Evolutionary conservation across 805 yeast species (phyloP).

Genomic region (Kuraishia cidri): DNA sequence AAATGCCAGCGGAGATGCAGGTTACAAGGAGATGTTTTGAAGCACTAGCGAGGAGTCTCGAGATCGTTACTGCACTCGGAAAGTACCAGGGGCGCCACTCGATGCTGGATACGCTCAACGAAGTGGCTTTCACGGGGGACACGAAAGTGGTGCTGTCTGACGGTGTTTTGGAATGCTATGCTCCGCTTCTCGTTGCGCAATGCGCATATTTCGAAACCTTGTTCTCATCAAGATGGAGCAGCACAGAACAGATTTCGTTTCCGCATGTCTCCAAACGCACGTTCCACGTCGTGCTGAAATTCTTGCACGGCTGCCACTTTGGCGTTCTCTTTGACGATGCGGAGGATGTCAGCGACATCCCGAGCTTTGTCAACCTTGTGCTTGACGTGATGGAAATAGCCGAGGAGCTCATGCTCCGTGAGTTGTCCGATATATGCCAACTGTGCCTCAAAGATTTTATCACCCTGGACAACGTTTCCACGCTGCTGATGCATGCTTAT

Average conservation of each 20-base stretch:
- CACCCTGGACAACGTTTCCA: slow-evolving; percentile 48
- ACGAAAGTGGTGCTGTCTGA: slow-evolving; percentile 41
- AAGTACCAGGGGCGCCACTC: too few relatives aligned
- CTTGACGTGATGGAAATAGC: slow-evolving; percentile 52
- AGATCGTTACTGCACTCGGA: too few relatives aligned
- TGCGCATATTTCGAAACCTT: slow-evolving; percentile 56
- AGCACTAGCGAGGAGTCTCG: too few relatives aligned
- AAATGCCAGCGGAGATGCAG: too few relatives aligned
- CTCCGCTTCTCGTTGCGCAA: slow-evolving; percentile 43
- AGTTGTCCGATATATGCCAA: slow-evolving; percentile 55
- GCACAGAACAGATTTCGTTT: slow-evolving; percentile 25
- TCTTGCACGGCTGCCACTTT: slow-evolving; percentile 45
- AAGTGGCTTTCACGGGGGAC: too few relatives aligned
- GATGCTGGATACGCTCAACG: too few relatives aligned
- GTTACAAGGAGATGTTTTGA: too few relatives aligned
- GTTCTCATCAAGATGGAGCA: slow-evolving; percentile 47
- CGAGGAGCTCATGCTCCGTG: slow-evolving; percentile 54
- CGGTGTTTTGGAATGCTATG: slow-evolving; percentile 36
- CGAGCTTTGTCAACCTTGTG: slow-evolving; percentile 40
- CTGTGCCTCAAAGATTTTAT: slow-evolving; percentile 47
- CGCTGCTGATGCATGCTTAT: slow-evolving; percentile 46
- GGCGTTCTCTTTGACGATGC: slow-evolving; percentile 25
- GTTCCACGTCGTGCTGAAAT: slow-evolving; percentile 41
- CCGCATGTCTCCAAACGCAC: slow-evolving; percentile 28
- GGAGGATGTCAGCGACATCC: slow-evolving; percentile 9